Base-by-base conservation (phyloP, 495 filamentous ascomycete genomes). In the Letharia lupina region DNA sequence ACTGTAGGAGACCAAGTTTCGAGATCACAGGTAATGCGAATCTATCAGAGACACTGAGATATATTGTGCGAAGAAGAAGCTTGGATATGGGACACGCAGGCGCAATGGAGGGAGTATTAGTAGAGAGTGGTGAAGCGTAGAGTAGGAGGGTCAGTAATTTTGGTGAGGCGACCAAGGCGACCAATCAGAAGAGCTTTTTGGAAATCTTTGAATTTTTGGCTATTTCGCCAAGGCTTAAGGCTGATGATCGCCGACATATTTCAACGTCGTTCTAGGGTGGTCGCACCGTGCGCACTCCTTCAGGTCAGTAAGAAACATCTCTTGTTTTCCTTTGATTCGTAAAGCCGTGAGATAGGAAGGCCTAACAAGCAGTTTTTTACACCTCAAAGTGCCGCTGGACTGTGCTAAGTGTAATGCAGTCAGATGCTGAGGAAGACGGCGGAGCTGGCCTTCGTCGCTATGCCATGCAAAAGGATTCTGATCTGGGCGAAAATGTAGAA, bases 351-450 rank as follows among this genome's bases (percentile, higher is more conserved):
- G 7, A 57, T 18, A 10, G 54, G 39, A 5, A 57, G 3, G 28
- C 1, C 7, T 57, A 5, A 37, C 33, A 9, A 20, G 16, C 33
- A 15, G 16, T 18, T 4, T 10, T 5, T 3, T 37, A 57, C 33
- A 37, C 1, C 3, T 1, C 15, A 37, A 35, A 57, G 7, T 6
- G 6, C 54, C 54, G 31, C 8, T 37, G 31, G 33, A 37, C 13
- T 1, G 52, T 56, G 31, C 28, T 18, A 16, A n/a, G 54, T 57
- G 28, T 37, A 18, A 65, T 65, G 63, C 56, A 50, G 33, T 28
- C 63, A 1, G 56, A 60, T 60, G 42, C 60, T 16, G 54, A 48
- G n/a, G 56, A 59, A 65, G 63, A 65, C 7, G 20, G 16, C 52
- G 33, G 54, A 41, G 63, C 33, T 59, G 63, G 52, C 52, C 52